Percentiles rank a stretch among this genome's conserved stretches.
Evolutionary conservation across 345 rosid species (phyloP).

Genomic region (Hibiscus mutabilis): DNA sequence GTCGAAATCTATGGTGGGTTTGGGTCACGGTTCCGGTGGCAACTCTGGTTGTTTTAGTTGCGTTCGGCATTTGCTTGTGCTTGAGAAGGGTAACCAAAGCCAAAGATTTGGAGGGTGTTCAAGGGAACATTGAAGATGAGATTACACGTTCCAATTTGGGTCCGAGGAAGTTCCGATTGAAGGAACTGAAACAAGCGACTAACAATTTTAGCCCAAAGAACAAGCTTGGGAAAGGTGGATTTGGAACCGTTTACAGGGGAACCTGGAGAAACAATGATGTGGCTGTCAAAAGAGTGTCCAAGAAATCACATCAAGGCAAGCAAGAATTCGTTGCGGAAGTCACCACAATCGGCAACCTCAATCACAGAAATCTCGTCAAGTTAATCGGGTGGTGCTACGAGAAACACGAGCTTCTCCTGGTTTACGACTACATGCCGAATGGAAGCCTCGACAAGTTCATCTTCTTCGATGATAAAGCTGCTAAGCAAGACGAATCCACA

Average conservation of each 20-base stretch:
- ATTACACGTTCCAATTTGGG: slow-evolving; percentile 33
- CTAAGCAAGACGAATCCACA: slow-evolving; percentile 9
- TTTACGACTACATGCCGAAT: slow-evolving; percentile 65
- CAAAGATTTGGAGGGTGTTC: slow-evolving; percentile 25
- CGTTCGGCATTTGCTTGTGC: slow-evolving; percentile 11
- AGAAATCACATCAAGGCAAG: slow-evolving; percentile 64
- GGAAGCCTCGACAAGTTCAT: slow-evolving; percentile 64
- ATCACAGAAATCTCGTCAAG: slow-evolving; percentile 64
- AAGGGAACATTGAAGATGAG: slow-evolving; percentile 38
- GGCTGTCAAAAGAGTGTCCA: slow-evolving; percentile 63
- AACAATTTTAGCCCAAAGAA: slow-evolving; percentile 37
- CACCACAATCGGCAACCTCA: slow-evolving; percentile 63
- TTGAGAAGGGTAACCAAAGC: slow-evolving; percentile 17
- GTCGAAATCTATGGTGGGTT: slow-evolving; percentile 18
- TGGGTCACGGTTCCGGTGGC: slow-evolving; percentile 22
- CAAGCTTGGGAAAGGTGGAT: slow-evolving; percentile 72
- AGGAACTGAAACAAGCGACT: slow-evolving; percentile 53
- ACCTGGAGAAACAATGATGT: slow-evolving; percentile 37
- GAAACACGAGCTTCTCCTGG: slow-evolving; percentile 43
- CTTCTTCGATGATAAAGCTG: slow-evolving; percentile 22
- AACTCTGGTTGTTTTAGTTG: slow-evolving; percentile 10
- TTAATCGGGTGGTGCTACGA: slow-evolving; percentile 79
- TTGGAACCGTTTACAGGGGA: slow-evolving; percentile 74
- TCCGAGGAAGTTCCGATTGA: slow-evolving; percentile 47
- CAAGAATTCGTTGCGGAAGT: slow-evolving; percentile 76